Evolutionary conservation across 306 rosid species (phyloP).

Genomic region (Citrullus amarus): DNA sequence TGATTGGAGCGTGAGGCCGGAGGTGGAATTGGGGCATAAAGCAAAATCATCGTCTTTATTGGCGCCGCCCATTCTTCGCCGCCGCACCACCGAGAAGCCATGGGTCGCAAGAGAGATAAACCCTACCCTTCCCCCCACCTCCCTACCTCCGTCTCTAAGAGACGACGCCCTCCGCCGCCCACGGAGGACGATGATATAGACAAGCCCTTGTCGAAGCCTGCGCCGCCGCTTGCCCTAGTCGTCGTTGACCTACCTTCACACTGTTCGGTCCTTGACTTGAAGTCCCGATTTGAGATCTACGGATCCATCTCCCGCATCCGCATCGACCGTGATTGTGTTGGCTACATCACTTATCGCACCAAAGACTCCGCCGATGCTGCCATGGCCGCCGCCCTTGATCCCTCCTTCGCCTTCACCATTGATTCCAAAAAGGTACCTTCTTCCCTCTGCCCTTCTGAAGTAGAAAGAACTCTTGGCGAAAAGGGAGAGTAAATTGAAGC

Average conservation of each 20-base stretch:
- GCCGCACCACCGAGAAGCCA: conserved; percentile 1
- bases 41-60: background rate
- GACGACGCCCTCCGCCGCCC: conserved; percentile 19
- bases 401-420: conserved; percentile 59
- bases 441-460: background rate
- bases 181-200: conserved; percentile 18
- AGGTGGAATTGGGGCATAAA: background rate
- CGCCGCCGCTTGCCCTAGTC: conserved; percentile 71
- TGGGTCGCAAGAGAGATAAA: conserved; percentile 76
- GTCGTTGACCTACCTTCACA: conserved; percentile 53
- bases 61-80: background rate
- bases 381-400: conserved; percentile 54
- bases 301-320: conserved; percentile 86
- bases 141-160: conserved; percentile 14
- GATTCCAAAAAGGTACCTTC: conserved; percentile 47
- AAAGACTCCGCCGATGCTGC: conserved; percentile 73
- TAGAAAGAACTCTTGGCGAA: background rate
- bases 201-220: conserved; percentile 31
- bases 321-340: conserved; percentile 67
- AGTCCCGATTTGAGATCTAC: conserved; percentile 90
- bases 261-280: conserved; percentile 85
- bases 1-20: background rate
- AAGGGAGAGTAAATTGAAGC: background rate
- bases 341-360: conserved; percentile 48
- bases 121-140: conserved; percentile 44